Evolutionary conservation across 768 basidiomycete genomes (phyloP), one percentile per base, ranked within the genome.

Genomic region (Lentinula sp.): DNA sequence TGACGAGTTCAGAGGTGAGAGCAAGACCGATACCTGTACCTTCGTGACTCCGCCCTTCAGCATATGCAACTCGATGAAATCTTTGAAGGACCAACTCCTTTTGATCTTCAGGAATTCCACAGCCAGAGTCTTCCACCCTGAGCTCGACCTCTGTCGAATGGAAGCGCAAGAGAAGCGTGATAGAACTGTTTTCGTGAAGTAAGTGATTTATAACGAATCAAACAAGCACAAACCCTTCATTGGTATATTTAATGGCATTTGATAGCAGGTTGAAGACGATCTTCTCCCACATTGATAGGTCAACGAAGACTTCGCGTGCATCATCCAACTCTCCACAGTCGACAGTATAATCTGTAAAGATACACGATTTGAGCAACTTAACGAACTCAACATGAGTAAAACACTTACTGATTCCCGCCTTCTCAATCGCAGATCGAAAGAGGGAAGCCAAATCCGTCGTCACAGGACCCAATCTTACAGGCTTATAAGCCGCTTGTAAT

Each of bases 261-360:
- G 52, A 55, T 1, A 61, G 54, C 28, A 61, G 31, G 23, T 61
- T 61, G 60, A 61, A 61, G 5, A 61, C 39, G 28, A 61, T 61
- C 53, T 61, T 61, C 60, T 61, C 60, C 60, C 60, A 61, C 60
- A 61, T 61, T 5, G 50, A 40, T 23, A 56, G 32, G 34, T 61
- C 53, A 28, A 61, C 54, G 32, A 42, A 61, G 11, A 51, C 60
- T n/a, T 54, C 60, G 34, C 53, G 53, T 15, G 56, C 40, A 34
- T 61, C 60, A 34, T 43, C 43, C 4, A 53, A 15, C 7, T 56
- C 53, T 45, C 53, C 60, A 34, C 60, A 61, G 10, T 39, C 45
- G 13, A 61, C 60, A 23, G 39, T 61, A 23, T 54, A 61, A 28
- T n/a, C 50, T 60, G 52, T n/a, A 52, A 4, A 34, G 23, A 60